Percentiles rank a stretch among this genome's conserved stretches.
phyloP scores from a whole-genome alignment of 2,329 filamentous ascomycete genomes.

The Podosphaera aphanis region DNA sequence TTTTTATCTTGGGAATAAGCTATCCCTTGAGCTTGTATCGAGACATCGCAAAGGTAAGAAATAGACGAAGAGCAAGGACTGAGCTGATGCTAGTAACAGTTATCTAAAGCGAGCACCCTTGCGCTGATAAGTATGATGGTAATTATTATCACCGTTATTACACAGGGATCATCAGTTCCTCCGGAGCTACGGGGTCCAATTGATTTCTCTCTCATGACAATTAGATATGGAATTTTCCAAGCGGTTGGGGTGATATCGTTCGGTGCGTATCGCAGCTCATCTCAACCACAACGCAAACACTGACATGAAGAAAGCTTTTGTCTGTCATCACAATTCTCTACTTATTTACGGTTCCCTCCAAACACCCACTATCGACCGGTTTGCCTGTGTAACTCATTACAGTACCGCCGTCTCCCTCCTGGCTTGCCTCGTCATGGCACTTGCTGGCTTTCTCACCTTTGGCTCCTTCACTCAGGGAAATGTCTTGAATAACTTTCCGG shows the following conservation, averaged over 20 bases:
- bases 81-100: conserved; percentile 23
- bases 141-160: conserved; percentile 70
- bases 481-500: conserved; percentile 90
- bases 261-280: conserved; percentile 27
- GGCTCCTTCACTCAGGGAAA: conserved; percentile 83
- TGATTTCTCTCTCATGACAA: conserved; percentile 42
- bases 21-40: conserved; percentile 83
- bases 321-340: conserved; percentile 80
- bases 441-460: conserved; percentile 79
- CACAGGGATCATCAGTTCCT: conserved; percentile 58
- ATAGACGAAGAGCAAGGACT: neutral
- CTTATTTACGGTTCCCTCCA: conserved; percentile 90
- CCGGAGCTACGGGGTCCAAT: conserved; percentile 48
- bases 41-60: conserved; percentile 75
- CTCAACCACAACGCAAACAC: conserved; percentile 6
- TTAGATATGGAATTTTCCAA: conserved; percentile 78
- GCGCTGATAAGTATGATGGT: conserved; percentile 82
- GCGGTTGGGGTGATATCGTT: conserved; percentile 97
- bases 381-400: conserved; percentile 79
- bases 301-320: conserved; percentile 25
- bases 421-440: conserved; percentile 74
- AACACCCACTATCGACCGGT: conserved; percentile 87
- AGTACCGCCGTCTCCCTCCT: conserved; percentile 74
- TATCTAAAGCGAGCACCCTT: conserved; percentile 86
- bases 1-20: conserved; percentile 67